Evolutionary conservation across 352 stramenopile species (phyloP).

Genomic region (Aphanomyces euteiches): DNA sequence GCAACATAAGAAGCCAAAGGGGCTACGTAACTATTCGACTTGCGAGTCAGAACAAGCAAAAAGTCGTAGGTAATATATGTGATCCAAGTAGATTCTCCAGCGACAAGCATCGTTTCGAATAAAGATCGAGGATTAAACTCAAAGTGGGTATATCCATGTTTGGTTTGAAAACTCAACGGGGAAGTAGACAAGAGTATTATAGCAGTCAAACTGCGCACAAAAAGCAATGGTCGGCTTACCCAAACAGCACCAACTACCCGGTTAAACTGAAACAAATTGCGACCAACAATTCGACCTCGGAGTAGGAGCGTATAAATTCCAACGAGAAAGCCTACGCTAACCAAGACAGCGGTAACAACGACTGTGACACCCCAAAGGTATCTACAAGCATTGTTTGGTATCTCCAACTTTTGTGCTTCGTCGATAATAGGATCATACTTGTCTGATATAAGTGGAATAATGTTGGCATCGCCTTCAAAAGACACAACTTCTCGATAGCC

Average conservation of each 20-base stretch:
- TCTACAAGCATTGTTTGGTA: slow-evolving; percentile 1
- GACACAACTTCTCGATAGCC: slow-evolving; percentile 7
- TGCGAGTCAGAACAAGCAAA: slow-evolving; percentile 2
- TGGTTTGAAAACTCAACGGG: slow-evolving; percentile 1
- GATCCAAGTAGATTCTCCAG: slow-evolving; percentile 20
- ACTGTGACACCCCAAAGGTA: slow-evolving; percentile 21
- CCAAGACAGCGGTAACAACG: neutral
- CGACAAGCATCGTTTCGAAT: slow-evolving; percentile 19
- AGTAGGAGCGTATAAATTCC: neutral
- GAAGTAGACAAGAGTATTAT: slow-evolving; percentile 15
- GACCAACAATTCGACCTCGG: neutral
- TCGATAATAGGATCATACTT: slow-evolving; percentile 4
- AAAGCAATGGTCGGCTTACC: slow-evolving; percentile 11
- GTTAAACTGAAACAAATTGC: slow-evolving; percentile 21
- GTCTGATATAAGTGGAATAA: neutral
- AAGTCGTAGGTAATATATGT: slow-evolving; percentile 19
- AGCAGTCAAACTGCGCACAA: slow-evolving; percentile 18
- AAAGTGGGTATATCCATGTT: slow-evolving; percentile 17
- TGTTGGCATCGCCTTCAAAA: slow-evolving; percentile 4
- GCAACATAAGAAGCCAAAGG: neutral
- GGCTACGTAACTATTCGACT: neutral
- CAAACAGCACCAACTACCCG: slow-evolving; percentile 23
- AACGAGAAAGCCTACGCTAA: neutral
- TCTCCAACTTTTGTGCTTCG: slow-evolving; percentile 9
- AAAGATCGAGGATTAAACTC: slow-evolving; percentile 4